Evolutionary conservation across 352 stramenopile genomes (phyloP), one percentile per base, ranked within the genome.

Genomic region (Phytopythium sindhum): DNA sequence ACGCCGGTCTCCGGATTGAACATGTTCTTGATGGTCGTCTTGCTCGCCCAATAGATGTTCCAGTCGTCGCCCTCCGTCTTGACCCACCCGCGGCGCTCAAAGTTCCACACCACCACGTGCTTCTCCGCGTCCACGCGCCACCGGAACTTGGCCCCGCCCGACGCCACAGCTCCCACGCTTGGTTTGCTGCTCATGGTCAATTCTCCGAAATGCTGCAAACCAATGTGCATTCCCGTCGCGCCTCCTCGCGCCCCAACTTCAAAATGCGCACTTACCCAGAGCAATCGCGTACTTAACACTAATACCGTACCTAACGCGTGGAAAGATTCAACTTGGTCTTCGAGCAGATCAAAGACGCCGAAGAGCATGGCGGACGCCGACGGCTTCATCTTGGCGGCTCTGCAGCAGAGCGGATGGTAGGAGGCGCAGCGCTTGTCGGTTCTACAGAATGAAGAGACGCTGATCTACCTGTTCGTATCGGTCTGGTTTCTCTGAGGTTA

Each of bases 21-120:
- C 37, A 97, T 78, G 53, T 65, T 83, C 71, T 93, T 96, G 65
- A 97, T 90, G 29, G 74, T 94, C 21, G 75, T 72, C 55, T 97
- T 96, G 66, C 78, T 96, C 47, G 91, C 92, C 92, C 92, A 98
- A 75, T 96, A 98, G 61, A 98, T 81, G 70, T 98, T 96, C 92
- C 92, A 97, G 80, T 98, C 92, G 58, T 95, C 85, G 7, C 77
- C 79, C 28, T 93, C 84, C 0, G 88, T 91, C 35, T 89, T 90
- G 52, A 77, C 68, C 88, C 89, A 97, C 42, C 89, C 88, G 41
- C 89, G 82, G 48, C 89, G 81, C 70, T 91, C 84, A 63, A 90
- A 91, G 64, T 90, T 93, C 81, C 81, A 93, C 59, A 86, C 77
- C 1, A 93, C 81, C 24, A 93, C 84, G 72, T 90, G 82, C 66